A percentile compares a stretch with the other conserved stretches of the same genome.
These are phyloP conservation scores for Angophora floribunda DNA, from an alignment of 345 rosid species.

Conservation along the genomic window DNA sequence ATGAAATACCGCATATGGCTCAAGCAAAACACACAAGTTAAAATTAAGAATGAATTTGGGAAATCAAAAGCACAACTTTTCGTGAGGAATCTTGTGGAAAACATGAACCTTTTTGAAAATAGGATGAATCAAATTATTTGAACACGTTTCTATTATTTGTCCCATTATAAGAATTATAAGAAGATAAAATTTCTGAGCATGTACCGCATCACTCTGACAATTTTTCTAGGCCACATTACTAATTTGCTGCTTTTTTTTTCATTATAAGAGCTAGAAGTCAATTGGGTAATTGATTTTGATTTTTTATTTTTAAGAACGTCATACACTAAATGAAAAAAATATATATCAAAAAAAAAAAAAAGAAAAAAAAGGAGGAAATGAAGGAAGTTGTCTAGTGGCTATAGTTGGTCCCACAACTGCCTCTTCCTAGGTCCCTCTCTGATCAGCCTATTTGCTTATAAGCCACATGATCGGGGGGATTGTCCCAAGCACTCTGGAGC, in stretches of 20 bases:
- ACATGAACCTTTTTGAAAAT: background rate
- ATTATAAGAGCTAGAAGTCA: background rate
- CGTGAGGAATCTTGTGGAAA: background rate
- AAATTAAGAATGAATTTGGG: background rate
- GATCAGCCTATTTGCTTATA: background rate
- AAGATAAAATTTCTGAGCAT: background rate
- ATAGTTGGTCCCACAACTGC: background rate
- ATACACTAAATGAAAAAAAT: background rate
- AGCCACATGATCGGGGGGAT: background rate
- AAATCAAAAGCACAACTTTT: background rate
- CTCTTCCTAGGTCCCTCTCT: background rate
- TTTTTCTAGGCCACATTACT: fast-evolving
- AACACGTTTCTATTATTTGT: background rate
- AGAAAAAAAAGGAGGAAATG: background rate
- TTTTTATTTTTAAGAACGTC: background rate
- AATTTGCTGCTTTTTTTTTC: background rate
- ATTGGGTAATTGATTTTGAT: background rate
- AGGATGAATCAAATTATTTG: background rate
- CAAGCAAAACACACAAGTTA: background rate
- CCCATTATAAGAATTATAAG: background rate
- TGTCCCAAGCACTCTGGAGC: background rate
- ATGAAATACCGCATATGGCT: background rate
- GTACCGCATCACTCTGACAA: background rate
- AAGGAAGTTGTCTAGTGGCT: background rate
- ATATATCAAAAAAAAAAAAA: background rate